phyloP scores from a whole-genome alignment of 2,329 filamentous ascomycete species.

The Phialophora tarda region DNA sequence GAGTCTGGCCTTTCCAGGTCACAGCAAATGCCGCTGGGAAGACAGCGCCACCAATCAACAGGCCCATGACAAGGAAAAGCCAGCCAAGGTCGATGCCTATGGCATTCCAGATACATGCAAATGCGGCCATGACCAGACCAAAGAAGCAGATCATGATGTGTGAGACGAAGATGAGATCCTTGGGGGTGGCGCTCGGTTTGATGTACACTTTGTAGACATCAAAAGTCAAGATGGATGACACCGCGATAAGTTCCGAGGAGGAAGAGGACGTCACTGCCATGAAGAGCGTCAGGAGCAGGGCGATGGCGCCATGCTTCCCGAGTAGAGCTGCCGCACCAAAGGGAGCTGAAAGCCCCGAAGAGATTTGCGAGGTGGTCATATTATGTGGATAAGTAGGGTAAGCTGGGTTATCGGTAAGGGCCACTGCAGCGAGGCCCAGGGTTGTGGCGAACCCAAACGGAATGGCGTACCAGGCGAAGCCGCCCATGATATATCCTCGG shows the following conservation, averaged over 20 bases:
- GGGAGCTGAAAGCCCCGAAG: slow-evolving; percentile 43
- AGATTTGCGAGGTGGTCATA: slow-evolving; percentile 36
- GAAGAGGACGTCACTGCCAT: slow-evolving; percentile 77
- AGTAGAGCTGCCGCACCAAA: slow-evolving; percentile 76
- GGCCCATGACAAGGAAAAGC: slow-evolving; percentile 70
- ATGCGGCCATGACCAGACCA: slow-evolving; percentile 34
- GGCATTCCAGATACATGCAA: slow-evolving; percentile 40
- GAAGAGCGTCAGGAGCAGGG: slow-evolving; percentile 79
- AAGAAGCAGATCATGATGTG: slow-evolving; percentile 37
- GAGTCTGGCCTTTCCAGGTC: slow-evolving; percentile 80
- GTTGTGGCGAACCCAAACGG: slow-evolving; percentile 53
- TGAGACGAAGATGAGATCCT: slow-evolving; percentile 21
- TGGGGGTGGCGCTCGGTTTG: background rate
- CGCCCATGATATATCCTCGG: slow-evolving; percentile 48
- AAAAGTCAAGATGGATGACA: no score
- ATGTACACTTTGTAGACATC: no score
- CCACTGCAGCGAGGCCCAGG: no score
- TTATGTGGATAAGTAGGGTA: no score
- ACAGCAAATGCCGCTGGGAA: slow-evolving; percentile 80
- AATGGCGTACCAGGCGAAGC: slow-evolving; percentile 56
- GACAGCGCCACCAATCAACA: slow-evolving; percentile 82
- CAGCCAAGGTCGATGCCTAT: slow-evolving; percentile 39
- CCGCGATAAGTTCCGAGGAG: no score
- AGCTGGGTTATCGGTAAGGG: no score
- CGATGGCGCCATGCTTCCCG: slow-evolving; percentile 77